Evolutionary conservation across 352 stramenopile species (phyloP).

Genomic region (Phytophthora hibernalis): DNA sequence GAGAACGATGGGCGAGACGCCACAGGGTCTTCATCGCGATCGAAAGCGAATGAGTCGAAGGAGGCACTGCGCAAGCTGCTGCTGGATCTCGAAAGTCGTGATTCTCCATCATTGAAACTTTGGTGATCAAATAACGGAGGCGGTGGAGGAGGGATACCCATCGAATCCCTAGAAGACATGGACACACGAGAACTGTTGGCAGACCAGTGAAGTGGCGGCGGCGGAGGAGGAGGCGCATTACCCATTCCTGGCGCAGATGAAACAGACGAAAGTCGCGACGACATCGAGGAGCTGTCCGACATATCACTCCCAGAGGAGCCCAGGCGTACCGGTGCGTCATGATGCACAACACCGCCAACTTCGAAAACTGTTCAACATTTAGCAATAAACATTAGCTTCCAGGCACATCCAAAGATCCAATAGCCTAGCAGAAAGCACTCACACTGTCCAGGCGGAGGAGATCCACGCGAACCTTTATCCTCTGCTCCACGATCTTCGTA

Average conservation of each 20-base stretch:
- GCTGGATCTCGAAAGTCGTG: constrained; percentile 56
- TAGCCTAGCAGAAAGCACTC: constrained; percentile 31
- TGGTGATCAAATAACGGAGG: constrained; percentile 46
- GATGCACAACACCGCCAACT: constrained; percentile 40
- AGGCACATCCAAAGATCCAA: background rate
- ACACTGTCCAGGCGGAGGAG: constrained; percentile 81
- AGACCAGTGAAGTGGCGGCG: constrained; percentile 33
- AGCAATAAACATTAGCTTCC: constrained; percentile 5
- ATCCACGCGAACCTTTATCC: constrained; percentile 71
- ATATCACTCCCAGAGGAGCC: constrained; percentile 60
- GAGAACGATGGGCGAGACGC: constrained; percentile 54
- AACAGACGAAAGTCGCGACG: constrained; percentile 65
- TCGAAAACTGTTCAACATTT: constrained; percentile 54
- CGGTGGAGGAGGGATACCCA: constrained; percentile 43
- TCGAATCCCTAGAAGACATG: constrained; percentile 42
- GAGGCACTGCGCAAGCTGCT: constrained; percentile 64
- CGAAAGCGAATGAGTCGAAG: constrained; percentile 53
- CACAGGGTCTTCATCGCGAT: constrained; percentile 38
- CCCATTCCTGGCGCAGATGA: constrained; percentile 41
- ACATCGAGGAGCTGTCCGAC: constrained; percentile 65
- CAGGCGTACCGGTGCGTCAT: constrained; percentile 22
- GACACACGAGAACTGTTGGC: constrained; percentile 36
- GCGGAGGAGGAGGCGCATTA: constrained; percentile 37
- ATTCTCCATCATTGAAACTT: constrained; percentile 36
- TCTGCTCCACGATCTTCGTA: constrained; percentile 68